Evolutionary conservation across 1,139 yeast genomes (phyloP), one percentile per base, ranked within the genome.

Genomic region (Protomyces arabidopsidicola): DNA sequence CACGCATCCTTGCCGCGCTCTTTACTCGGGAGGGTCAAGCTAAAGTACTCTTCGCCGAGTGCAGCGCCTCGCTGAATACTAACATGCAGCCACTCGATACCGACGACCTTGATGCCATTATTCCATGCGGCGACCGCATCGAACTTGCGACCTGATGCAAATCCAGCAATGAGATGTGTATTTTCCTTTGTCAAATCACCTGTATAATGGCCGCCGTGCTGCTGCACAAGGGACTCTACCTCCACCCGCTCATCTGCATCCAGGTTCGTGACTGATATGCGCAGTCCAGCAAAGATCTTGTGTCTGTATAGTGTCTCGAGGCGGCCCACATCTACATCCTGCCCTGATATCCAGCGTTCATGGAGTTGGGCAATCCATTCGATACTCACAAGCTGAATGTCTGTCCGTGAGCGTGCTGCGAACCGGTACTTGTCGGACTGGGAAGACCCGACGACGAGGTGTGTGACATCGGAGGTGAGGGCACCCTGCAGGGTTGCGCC

Each of bases 381-480:
- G 0, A 84, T 80, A 14, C 75, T 73, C 24, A 89, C 71, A 69
- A 88, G 83, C 55, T 75, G 74, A 55, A 89, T 79, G 72, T 88
- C 93, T 55, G 77, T 75, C 65, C 95, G 75, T 64, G 80, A 77
- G 67, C 78, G 77, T 1, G 87, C 82, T 59, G 88, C 85, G 72
- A 80, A 88, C 76, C 60, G 76, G 74, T 85, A 88, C 74, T 89
- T 89, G 34, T 84, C 87, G 0, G 95, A 84, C 68, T 81, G 77
- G 39, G 84, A 73, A 64, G 80, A 80, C 1, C 93, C 95, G 18
- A 88, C 93, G 3, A 89, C 78, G 54, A 89, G 75, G 67, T 82
- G 83, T 60, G 82, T 80, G 8, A 86, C 88, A 72, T 85, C 89
- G 60, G 85, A 81, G 81, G 85, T 84, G 67, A 88, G 77, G 70